Evolutionary conservation across 768 basidiomycete genomes (phyloP).

Genomic region (Lepiota subincarnata): DNA sequence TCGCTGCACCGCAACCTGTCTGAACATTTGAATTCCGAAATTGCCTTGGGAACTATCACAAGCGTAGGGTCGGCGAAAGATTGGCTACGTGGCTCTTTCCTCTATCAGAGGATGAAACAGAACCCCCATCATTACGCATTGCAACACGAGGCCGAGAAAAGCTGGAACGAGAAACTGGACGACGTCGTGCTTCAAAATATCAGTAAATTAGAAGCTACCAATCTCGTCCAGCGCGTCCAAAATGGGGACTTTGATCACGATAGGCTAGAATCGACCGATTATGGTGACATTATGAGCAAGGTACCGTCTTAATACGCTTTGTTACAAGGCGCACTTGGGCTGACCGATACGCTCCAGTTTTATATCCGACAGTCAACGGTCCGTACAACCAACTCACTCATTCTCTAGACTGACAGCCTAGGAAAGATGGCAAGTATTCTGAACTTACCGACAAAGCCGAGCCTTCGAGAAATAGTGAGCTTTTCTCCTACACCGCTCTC

Average conservation of each 20-base stretch:
- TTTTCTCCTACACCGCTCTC: neutral
- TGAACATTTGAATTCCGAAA: slow-evolving; percentile 94
- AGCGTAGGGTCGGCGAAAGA: slow-evolving; percentile 62
- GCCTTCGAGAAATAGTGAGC: slow-evolving; percentile 65
- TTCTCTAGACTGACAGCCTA: neutral
- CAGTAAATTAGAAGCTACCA: slow-evolving; percentile 50
- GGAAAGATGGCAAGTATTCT: slow-evolving; percentile 66
- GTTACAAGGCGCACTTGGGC: neutral
- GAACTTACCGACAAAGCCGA: slow-evolving; percentile 49
- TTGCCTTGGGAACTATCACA: slow-evolving; percentile 81
- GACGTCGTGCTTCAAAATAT: slow-evolving; percentile 71
- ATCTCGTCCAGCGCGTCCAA: slow-evolving; percentile 45
- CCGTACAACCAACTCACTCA: slow-evolving; percentile 11
- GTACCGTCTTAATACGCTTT: slow-evolving; percentile 28
- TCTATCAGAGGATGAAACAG: slow-evolving; percentile 80
- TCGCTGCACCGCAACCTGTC: slow-evolving; percentile 76
- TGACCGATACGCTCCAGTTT: slow-evolving; percentile 41
- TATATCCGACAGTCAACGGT: slow-evolving; percentile 73
- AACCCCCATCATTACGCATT: slow-evolving; percentile 74
- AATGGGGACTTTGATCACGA: slow-evolving; percentile 30
- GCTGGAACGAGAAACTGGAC: slow-evolving; percentile 70
- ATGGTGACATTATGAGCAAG: slow-evolving; percentile 86
- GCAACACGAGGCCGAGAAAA: slow-evolving; percentile 35
- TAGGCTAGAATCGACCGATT: slow-evolving; percentile 60
- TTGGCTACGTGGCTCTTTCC: slow-evolving; percentile 84